Percentiles rank a stretch among this genome's conserved stretches.
Conservation (phyloP, 139 green algal genomes). For the Chlamydomonas urium region DNA sequence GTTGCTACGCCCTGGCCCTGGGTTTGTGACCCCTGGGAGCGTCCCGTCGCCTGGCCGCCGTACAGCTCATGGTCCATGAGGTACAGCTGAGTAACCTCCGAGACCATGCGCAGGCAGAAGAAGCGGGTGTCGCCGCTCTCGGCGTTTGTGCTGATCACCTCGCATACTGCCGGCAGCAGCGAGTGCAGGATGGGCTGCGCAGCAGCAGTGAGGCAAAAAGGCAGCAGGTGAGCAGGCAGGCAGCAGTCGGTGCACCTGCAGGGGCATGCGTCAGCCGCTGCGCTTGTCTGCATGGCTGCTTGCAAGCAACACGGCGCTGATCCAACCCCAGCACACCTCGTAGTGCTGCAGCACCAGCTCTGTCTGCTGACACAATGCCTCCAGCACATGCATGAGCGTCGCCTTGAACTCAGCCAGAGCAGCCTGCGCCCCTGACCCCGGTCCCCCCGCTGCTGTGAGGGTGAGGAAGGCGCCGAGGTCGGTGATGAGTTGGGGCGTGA, state of each 20-base stretch:
- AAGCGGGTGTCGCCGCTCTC: constrained; percentile 71
- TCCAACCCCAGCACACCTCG: no score
- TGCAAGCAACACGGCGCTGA: no score
- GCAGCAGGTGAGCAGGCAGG: background rate
- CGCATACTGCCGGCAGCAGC: constrained; percentile 73
- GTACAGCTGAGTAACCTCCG: constrained; percentile 55
- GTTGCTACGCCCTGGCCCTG: constrained; percentile 21
- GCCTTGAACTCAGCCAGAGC: constrained; percentile 50
- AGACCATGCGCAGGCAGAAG: constrained; percentile 82
- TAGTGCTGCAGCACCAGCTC: constrained; percentile 60
- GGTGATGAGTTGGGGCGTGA: constrained; percentile 45
- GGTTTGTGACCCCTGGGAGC: background rate
- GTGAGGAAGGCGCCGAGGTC: constrained; percentile 49
- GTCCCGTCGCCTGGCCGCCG: background rate
- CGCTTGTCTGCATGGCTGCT: background rate
- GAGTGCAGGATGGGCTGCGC: constrained; percentile 44
- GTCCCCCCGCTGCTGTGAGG: constrained; percentile 19
- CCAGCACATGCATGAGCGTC: constrained; percentile 65
- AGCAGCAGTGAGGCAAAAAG: no score
- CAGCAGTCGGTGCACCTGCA: background rate
- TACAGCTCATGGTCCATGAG: constrained; percentile 46
- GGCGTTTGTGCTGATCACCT: constrained; percentile 33
- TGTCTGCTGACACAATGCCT: constrained; percentile 46
- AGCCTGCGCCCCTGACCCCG: constrained; percentile 13
- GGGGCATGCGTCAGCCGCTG: background rate